Base-by-base conservation (phyloP, 495 filamentous ascomycete species). In the Hypoxylon fuscum region DNA sequence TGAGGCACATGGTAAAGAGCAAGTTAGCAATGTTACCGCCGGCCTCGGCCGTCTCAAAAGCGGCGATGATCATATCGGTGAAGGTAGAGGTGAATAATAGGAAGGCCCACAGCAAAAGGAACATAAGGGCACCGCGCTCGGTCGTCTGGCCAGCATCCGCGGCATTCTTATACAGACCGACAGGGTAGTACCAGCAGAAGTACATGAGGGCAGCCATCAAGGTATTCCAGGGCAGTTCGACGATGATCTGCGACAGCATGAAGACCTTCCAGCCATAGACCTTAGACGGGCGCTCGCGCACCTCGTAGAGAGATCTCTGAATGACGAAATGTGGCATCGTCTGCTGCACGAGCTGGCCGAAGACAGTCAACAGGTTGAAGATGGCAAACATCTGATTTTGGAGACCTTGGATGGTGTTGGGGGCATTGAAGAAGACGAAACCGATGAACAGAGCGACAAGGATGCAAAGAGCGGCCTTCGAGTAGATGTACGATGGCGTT, bases 311-410 rank as follows among this genome's bases (percentile, higher is more conserved):
- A 0, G 85, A 77, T 44, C 93, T 87, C 68, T 94, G 90, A 9
- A 83, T 83, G 46, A 90, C 84, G 68, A 96, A 93, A 65, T 90
- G 82, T 0, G 92, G 92, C 88, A 96, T 95, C 60, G 90, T 92
- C 68, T 96, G 92, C 62, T 92, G 85, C 10, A 88, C 84, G 20
- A 94, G 76, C 61, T 89, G 86, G 49, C 86, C 85, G 71, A 94
- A 90, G 56, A 96, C 85, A 18, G 85, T 88, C 40, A 92, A 76
- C 3, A 96, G 74, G 80, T 93, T 87, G 79, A 97, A 96, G 66
- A 96, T 87, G 67, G 85, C 79, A 69, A 96, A 95, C 79, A 95
- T 89, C 68, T 93, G 88, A 70, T 96, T 95, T 68, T 93, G 90
- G 14, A 96, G 82, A 34, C 91, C 92, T 72, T 95, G 90, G 2